Evolutionary conservation across 1,139 yeast genomes (phyloP).

Genomic region (Lodderomyces parapsilosis): DNA sequence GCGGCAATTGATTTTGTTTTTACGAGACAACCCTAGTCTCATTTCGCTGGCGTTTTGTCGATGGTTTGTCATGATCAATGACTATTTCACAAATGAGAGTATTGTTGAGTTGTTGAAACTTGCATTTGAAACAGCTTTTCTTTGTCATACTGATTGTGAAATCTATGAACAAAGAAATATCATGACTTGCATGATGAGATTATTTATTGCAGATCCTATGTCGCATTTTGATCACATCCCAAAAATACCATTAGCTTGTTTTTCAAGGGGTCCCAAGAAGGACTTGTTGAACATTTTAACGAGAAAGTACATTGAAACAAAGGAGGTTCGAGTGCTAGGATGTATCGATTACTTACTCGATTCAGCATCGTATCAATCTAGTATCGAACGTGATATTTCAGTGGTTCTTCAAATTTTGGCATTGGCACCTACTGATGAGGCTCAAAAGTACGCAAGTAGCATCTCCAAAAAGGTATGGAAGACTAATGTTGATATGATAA

Average conservation of each 20-base stretch:
- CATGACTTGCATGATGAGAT: slow-evolving; percentile 25
- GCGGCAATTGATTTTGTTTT: slow-evolving; percentile 26
- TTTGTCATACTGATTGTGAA: slow-evolving; percentile 8
- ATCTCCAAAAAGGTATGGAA: slow-evolving; percentile 30
- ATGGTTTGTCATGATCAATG: slow-evolving; percentile 55
- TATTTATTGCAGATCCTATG: slow-evolving; percentile 11
- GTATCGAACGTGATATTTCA: slow-evolving; percentile 43
- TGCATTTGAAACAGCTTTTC: slow-evolving; percentile 3
- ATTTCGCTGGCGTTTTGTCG: slow-evolving; percentile 39
- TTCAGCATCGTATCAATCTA: slow-evolving; percentile 53
- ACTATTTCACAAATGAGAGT: slow-evolving; percentile 23
- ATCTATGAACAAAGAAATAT: slow-evolving; percentile 47
- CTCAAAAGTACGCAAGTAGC: slow-evolving; percentile 16
- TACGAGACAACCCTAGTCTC: slow-evolving; percentile 15
- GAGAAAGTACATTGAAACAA: slow-evolving; percentile 12
- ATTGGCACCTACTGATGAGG: slow-evolving; percentile 7
- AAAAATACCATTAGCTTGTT: slow-evolving; percentile 51
- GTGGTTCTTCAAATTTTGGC: slow-evolving; percentile 22
- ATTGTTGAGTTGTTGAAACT: slow-evolving; percentile 6
- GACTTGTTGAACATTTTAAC: slow-evolving; percentile 35
- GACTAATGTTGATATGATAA: slow-evolving; percentile 23
- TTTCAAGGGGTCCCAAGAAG: slow-evolving; percentile 40
- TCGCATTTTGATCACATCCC: slow-evolving; percentile 8
- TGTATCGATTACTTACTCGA: slow-evolving; percentile 36
- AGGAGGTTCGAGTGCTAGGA: slow-evolving; percentile 12